Conservation (phyloP, 2,329 filamentous ascomycete species). For the Fusarium robinianum region DNA sequence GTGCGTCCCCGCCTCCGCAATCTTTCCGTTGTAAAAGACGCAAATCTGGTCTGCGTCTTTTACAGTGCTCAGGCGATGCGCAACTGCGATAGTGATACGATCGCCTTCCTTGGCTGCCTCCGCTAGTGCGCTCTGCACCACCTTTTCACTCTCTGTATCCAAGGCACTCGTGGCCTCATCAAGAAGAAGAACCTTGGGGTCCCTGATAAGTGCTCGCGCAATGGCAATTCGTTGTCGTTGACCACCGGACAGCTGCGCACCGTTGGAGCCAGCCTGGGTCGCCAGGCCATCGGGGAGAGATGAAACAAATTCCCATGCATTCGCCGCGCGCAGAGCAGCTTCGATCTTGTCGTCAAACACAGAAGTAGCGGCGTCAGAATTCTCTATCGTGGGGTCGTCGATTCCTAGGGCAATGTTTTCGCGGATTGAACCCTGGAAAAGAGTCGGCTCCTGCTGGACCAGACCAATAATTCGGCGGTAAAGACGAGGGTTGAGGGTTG, state of each 20-base stretch:
- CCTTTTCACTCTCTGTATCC: slow-evolving; percentile 36
- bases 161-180: slow-evolving; percentile 38
- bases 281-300: slow-evolving; percentile 53
- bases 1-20: slow-evolving; percentile 63
- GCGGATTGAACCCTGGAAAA: slow-evolving; percentile 81
- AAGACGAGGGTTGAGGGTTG: slow-evolving; percentile 50
- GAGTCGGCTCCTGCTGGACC: slow-evolving; percentile 62
- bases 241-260: slow-evolving; percentile 69
- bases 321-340: slow-evolving; percentile 53
- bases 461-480: slow-evolving; percentile 58
- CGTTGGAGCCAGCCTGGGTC: slow-evolving; percentile 65
- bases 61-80: slow-evolving; percentile 89
- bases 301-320: slow-evolving; percentile 53
- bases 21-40: slow-evolving; percentile 61
- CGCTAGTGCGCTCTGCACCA: slow-evolving; percentile 77
- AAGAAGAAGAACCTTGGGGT: slow-evolving; percentile 32
- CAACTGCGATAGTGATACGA: slow-evolving; percentile 61
- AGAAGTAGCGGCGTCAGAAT: slow-evolving; percentile 3
- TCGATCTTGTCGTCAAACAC: slow-evolving; percentile 43
- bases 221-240: slow-evolving; percentile 72
- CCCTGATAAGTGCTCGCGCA: slow-evolving; percentile 60
- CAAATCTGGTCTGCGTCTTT: slow-evolving; percentile 70
- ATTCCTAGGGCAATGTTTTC: slow-evolving; percentile 69
- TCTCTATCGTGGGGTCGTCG: slow-evolving; percentile 23
- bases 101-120: slow-evolving; percentile 74